phyloP scores from a whole-genome alignment of 176 grass and related monocot species.

The Aegilops umbellulata region DNA sequence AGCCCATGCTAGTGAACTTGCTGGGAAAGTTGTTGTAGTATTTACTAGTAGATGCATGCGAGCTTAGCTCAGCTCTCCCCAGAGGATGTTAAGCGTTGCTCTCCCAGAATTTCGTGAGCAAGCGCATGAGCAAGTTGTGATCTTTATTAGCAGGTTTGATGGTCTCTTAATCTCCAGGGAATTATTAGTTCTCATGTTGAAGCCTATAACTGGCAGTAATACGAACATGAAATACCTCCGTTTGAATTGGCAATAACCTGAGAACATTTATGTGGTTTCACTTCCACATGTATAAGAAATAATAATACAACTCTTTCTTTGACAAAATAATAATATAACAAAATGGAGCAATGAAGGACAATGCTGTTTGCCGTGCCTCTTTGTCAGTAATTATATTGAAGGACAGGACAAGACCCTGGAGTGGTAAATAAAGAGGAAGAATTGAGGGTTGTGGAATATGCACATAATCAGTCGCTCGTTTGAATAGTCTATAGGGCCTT shows the following conservation, averaged over 20 bases:
- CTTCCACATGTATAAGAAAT: background rate
- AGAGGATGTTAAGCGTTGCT: background rate
- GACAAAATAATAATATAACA: background rate
- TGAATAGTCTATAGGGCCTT: background rate
- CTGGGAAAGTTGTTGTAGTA: background rate
- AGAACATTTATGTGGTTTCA: background rate
- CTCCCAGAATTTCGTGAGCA: background rate
- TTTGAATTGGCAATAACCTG: background rate
- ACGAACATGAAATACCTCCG: background rate
- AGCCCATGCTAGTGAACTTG: conserved; percentile 8
- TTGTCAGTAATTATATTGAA: conserved; percentile 17
- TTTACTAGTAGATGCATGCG: conserved; percentile 7
- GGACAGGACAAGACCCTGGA: background rate
- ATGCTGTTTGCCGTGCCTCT: background rate
- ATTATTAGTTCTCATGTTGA: background rate
- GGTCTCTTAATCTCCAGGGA: background rate
- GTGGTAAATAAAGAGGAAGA: background rate
- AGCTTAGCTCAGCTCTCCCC: background rate
- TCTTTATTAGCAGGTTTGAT: background rate
- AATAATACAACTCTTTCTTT: background rate
- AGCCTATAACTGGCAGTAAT: background rate
- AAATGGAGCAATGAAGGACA: background rate
- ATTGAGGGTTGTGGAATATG: background rate
- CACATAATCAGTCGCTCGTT: background rate
- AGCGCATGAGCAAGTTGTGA: background rate